A percentile compares a stretch with the other conserved stretches of the same genome.
phyloP scores from a whole-genome alignment of 345 rosid genomes.

The Camelina hispida region DNA sequence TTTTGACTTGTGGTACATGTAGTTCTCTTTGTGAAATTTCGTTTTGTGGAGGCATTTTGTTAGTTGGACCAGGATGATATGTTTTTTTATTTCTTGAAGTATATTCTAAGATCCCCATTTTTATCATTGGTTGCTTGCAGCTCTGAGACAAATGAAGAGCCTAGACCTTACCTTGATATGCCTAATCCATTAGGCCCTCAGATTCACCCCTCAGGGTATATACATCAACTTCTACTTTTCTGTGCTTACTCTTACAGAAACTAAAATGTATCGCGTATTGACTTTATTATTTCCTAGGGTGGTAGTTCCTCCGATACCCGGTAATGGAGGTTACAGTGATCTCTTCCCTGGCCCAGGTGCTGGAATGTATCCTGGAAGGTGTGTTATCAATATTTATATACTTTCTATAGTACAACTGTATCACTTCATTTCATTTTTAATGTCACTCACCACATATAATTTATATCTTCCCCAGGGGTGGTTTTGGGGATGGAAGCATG shows the following conservation, averaged over 20 bases:
- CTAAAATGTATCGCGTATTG: not conserved
- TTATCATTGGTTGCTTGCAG: conserved; percentile 46
- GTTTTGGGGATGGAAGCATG: conserved; percentile 68
- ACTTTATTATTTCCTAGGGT: conserved; percentile 50
- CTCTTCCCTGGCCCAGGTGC: conserved; percentile 74
- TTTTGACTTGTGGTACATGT: conserved; percentile 9
- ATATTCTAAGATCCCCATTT: conserved; percentile 4
- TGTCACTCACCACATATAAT: conserved; percentile 6
- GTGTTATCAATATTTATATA: not conserved
- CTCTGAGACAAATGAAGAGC: conserved; percentile 46
- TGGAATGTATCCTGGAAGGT: conserved; percentile 78
- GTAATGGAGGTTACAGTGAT: conserved; percentile 53
- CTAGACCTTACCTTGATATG: conserved; percentile 27
- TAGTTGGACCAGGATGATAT: conserved; percentile 15
- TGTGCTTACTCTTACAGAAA: not conserved
- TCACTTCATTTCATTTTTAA: not conserved
- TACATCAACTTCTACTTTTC: conserved; percentile 11
- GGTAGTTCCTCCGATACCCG: conserved; percentile 54
- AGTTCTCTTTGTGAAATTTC: conserved; percentile 8
- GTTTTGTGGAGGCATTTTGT: conserved; percentile 6
- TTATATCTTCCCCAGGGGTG: conserved; percentile 53
- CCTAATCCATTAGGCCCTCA: conserved; percentile 55
- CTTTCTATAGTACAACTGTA: not conserved
- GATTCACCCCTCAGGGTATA: conserved; percentile 66
- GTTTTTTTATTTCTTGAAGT: conserved; percentile 13